phyloP scores from a whole-genome alignment of 768 basidiomycete genomes.

The Pleurotus eryngii region DNA sequence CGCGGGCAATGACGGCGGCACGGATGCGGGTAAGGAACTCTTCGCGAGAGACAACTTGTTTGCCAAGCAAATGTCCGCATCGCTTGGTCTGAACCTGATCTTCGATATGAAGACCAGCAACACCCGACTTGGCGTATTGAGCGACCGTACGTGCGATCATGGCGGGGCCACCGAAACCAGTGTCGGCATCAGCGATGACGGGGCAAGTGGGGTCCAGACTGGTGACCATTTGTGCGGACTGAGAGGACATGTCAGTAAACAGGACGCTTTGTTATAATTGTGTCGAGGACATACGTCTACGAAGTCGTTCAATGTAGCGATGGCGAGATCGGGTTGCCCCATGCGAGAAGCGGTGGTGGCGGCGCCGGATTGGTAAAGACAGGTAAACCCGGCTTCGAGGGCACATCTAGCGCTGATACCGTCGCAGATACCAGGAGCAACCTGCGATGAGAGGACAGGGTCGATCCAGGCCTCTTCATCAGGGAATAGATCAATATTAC shows the following conservation, averaged over 20 bases:
- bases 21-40: conserved; percentile 71
- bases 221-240: conserved; percentile 69
- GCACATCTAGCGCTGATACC: conserved; percentile 79
- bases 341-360: conserved; percentile 79
- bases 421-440: conserved; percentile 74
- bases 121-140: conserved; percentile 65
- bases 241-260: background rate
- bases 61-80: conserved; percentile 74
- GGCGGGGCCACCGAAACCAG: conserved; percentile 69
- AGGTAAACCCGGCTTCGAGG: conserved; percentile 75
- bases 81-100: conserved; percentile 81
- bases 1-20: conserved; percentile 72
- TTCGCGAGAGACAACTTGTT: conserved; percentile 76
- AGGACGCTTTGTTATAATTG: background rate
- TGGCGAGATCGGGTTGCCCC: conserved; percentile 72
- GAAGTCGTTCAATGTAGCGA: conserved; percentile 75
- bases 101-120: conserved; percentile 75
- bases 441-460: conserved; percentile 26
- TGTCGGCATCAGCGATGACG: conserved; percentile 78
- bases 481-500: conserved; percentile 17
- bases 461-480: background rate
- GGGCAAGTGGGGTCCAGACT: conserved; percentile 58
- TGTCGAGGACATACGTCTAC: conserved; percentile 39
- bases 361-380: conserved; percentile 76
- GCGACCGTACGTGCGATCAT: conserved; percentile 73